phyloP scores from a whole-genome alignment of 768 basidiomycete genomes.

The Boletus barrowsii region DNA sequence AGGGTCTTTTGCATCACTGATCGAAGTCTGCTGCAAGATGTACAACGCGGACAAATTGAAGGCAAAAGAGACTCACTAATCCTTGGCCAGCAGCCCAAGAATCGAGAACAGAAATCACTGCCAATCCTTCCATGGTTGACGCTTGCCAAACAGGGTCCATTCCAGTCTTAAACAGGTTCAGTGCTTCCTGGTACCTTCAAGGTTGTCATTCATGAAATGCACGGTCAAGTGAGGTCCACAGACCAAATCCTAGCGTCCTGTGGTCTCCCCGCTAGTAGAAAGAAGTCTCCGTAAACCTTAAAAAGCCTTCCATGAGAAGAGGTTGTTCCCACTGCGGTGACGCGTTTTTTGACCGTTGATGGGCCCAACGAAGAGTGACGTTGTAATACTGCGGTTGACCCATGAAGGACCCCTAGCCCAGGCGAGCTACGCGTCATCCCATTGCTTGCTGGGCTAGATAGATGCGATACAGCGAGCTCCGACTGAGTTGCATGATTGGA shows the following conservation, averaged over 20 bases:
- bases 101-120: constrained; percentile 74
- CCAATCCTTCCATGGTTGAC: constrained; percentile 80
- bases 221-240: constrained; percentile 16
- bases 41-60: constrained; percentile 2
- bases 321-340: constrained; percentile 60
- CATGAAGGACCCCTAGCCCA: constrained; percentile 31
- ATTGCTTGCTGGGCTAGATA: constrained; percentile 26
- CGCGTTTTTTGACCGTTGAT: constrained; percentile 52
- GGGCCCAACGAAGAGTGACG: constrained; percentile 53
- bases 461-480: constrained; percentile 39
- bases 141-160: constrained; percentile 90
- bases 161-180: constrained; percentile 67
- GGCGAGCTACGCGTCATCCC: constrained; percentile 53
- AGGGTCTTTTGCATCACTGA: constrained; percentile 55
- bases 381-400: constrained; percentile 24
- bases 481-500: constrained; percentile 54
- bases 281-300: constrained; percentile 88
- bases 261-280: constrained; percentile 80
- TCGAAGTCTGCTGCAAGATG: constrained; percentile 50
- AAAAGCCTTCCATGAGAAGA: constrained; percentile 83
- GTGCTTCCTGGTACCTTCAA: constrained; percentile 80
- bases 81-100: constrained; percentile 79
- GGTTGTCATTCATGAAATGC: constrained; percentile 17
- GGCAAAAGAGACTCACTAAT: constrained; percentile 46
- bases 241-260: constrained; percentile 83